These are phyloP conservation scores for Phytopythium mirpurense DNA, from an alignment of 352 stramenopile species.

Conservation along the genomic window DNA sequence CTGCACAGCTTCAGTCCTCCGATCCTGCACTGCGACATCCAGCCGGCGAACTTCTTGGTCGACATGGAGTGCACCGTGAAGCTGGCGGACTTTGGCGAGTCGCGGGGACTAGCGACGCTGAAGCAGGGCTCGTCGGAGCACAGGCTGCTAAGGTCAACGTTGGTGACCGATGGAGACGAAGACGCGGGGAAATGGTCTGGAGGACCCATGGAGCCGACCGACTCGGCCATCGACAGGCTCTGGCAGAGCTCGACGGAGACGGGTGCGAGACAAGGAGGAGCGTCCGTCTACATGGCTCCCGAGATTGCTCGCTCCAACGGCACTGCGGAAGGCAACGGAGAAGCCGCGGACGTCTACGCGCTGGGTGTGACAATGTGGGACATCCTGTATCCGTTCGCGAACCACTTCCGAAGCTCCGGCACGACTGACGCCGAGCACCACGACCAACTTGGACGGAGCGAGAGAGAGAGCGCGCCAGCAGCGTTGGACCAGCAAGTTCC, in stretches of 20 bases:
- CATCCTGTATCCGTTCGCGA: constrained; percentile 28
- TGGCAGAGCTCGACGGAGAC: not conserved
- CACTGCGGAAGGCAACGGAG: constrained; percentile 11
- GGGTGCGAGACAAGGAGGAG: constrained; percentile 7
- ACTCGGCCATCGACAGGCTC: not conserved
- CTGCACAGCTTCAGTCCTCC: constrained; percentile 42
- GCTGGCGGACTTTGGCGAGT: constrained; percentile 35
- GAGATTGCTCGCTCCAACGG: constrained; percentile 37
- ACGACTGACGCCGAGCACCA: no score
- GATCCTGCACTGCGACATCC: constrained; percentile 41
- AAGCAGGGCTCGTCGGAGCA: not conserved
- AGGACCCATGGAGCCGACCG: no score
- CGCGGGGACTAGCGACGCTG: not conserved
- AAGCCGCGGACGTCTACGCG: constrained; percentile 48
- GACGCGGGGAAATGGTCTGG: no score
- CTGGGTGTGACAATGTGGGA: constrained; percentile 59
- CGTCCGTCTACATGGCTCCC: constrained; percentile 44
- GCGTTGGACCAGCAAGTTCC: not conserved
- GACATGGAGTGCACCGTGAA: constrained; percentile 29
- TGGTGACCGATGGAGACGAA: not conserved
- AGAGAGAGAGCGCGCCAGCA: not conserved
- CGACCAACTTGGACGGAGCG: no score
- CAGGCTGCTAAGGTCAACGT: not conserved
- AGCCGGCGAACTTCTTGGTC: constrained; percentile 39
- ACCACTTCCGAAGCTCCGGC: not conserved